Evolutionary conservation across 768 basidiomycete genomes (phyloP).

Genomic region (Boletus coccyginus): DNA sequence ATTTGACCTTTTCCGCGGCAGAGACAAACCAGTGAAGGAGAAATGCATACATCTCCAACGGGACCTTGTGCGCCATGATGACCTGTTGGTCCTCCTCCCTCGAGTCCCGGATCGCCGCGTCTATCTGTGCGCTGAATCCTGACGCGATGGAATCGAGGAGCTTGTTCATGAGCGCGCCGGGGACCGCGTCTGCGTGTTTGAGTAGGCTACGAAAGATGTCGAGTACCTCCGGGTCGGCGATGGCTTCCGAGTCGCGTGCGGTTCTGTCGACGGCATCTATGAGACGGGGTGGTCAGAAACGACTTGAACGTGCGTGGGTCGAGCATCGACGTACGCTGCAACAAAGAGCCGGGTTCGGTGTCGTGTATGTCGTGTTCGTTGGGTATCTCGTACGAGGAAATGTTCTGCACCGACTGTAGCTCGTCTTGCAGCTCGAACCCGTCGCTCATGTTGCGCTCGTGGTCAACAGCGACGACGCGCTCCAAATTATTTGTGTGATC

Average conservation of each 20-base stretch:
- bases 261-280: constrained; percentile 80
- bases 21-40: constrained; percentile 88
- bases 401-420: constrained; percentile 60
- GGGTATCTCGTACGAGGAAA: constrained; percentile 60
- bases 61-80: constrained; percentile 59
- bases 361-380: constrained; percentile 63
- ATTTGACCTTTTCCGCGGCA: constrained; percentile 75
- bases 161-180: constrained; percentile 72
- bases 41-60: constrained; percentile 91
- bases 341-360: constrained; percentile 51
- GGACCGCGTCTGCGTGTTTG: constrained; percentile 66
- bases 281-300: constrained; percentile 10
- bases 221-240: constrained; percentile 66
- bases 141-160: constrained; percentile 85
- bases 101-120: constrained; percentile 65
- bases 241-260: constrained; percentile 70
- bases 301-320: neutral
- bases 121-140: constrained; percentile 69
- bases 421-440: constrained; percentile 80
- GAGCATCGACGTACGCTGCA: constrained; percentile 50
- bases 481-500: constrained; percentile 1
- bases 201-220: constrained; percentile 81
- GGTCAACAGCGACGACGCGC: constrained; percentile 4
- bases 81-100: constrained; percentile 66
- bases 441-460: constrained; percentile 31